Percentiles rank a stretch among this genome's conserved stretches.
Conservation (phyloP, 129 eudicot genomes). For the Erigeron canadensis region DNA sequence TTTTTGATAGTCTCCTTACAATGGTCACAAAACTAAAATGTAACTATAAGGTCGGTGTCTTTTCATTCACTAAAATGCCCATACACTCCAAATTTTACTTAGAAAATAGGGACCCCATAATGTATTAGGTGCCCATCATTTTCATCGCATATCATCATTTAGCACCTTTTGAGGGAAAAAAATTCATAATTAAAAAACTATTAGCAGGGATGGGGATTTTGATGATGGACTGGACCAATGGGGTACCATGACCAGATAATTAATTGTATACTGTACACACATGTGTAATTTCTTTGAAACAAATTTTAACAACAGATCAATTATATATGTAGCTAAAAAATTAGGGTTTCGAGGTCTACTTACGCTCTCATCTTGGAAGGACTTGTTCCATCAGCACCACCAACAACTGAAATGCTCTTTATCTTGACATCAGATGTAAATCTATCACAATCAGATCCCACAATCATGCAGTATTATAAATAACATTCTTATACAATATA, state of each 20-base stretch:
- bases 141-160: not conserved
- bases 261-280: not conserved
- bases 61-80: not conserved
- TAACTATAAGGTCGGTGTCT: not conserved
- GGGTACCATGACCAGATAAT: constrained; percentile 17
- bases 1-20: not conserved
- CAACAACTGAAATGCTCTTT: constrained; percentile 91
- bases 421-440: constrained; percentile 97
- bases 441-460: constrained; percentile 40
- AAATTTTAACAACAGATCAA: constrained; percentile 3
- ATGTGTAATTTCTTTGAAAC: not conserved
- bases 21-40: not conserved
- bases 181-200: not conserved
- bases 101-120: not conserved
- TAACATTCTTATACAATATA: not conserved
- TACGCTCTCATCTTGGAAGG: constrained; percentile 99
- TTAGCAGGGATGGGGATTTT: not conserved
- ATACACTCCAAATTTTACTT: not conserved
- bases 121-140: not conserved
- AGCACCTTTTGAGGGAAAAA: not conserved
- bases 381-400: constrained; percentile 98
- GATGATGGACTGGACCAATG: not conserved
- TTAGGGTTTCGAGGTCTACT: constrained; percentile 36
- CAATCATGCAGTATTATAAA: not conserved
- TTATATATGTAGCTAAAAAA: not conserved